Base-by-base conservation (phyloP, 768 basidiomycete genomes). In the Macrolepiota dolichaula region DNA sequence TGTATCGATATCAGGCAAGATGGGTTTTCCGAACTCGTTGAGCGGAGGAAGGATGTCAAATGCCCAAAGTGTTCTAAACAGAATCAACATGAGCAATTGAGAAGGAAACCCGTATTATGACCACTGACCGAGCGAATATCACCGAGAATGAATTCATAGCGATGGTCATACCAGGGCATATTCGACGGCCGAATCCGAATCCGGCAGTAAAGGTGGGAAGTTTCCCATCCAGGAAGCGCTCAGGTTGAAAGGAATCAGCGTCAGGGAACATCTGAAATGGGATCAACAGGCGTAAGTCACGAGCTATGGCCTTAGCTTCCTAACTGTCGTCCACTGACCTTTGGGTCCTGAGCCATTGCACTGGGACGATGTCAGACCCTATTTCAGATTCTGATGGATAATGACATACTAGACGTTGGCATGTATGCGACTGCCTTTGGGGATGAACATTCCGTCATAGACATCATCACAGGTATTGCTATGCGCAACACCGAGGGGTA, bases 371-470 rank as follows among this genome's bases (percentile, higher is more conserved):
- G 38, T 51, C 46, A 38, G 32, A 15, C 32, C 15, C 42, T 12
- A 51, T 37, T 24, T 42, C 19, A 9, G 12, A 19, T 22, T 12
- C 22, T 2, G 24, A 36, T 59, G 27, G 15, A 36, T 27, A 44
- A 36, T 17, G 25, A 67, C 70, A 19, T 49, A 70, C 70, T 66
- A 69, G 37, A 71, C 52, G 49, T 69, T 71, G 1, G 69, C 66
- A 52, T 66, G 60, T 1, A 71, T 58, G 13, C 66, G 64, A n/a
- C 64, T 71, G 9, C 73, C 76, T 49, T 72, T 73, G 3, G 76
- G 76, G n/a, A 79, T 74, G 49, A 71, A 67, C 65, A 72, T 74
- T 1, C 71, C 73, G 0, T 75, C 59, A 59, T 79, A 76, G 0
- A 69, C 68, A 50, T 78, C 77, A 54, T 79, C 77, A 27, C 67